These are phyloP conservation scores for Benincasa hispida DNA, from an alignment of 306 rosid species.

Conservation along the genomic window DNA sequence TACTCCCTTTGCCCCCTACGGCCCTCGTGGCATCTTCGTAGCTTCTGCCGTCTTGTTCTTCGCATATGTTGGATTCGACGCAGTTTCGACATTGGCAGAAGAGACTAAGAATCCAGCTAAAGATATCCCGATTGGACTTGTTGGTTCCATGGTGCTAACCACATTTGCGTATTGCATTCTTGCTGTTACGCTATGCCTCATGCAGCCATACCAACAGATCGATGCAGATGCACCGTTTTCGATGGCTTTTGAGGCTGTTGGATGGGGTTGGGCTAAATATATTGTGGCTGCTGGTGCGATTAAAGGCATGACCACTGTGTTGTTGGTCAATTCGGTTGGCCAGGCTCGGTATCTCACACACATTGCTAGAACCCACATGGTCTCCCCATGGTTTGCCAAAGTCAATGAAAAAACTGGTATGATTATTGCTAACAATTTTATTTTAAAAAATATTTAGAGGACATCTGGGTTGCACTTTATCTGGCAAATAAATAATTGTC, in stretches of 20 bases:
- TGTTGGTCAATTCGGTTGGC: constrained; percentile 53
- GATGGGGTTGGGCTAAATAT: constrained; percentile 80
- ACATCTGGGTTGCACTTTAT: no score
- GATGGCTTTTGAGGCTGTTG: constrained; percentile 48
- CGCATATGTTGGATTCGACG: constrained; percentile 77
- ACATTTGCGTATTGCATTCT: constrained; percentile 33
- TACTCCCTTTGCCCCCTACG: constrained; percentile 18
- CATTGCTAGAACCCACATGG: constrained; percentile 82
- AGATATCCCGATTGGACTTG: constrained; percentile 83
- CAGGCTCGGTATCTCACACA: constrained; percentile 83
- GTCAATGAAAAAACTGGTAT: constrained; percentile 42
- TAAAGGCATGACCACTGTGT: constrained; percentile 78
- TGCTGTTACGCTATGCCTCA: constrained; percentile 59
- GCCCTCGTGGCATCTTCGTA: constrained; percentile 37
- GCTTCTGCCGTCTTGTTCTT: constrained; percentile 76
- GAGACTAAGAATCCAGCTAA: constrained; percentile 66
- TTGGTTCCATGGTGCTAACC: constrained; percentile 58
- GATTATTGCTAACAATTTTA: not conserved
- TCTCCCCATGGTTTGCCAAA: constrained; percentile 75
- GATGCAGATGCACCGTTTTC: constrained; percentile 48
- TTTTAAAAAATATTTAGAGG: no score
- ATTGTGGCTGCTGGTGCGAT: constrained; percentile 60
- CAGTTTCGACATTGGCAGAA: constrained; percentile 75
- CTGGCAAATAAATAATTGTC: no score
- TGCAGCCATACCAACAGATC: constrained; percentile 20